Conservation (phyloP, 768 basidiomycete genomes). For the Pleurotus pulmonarius region DNA sequence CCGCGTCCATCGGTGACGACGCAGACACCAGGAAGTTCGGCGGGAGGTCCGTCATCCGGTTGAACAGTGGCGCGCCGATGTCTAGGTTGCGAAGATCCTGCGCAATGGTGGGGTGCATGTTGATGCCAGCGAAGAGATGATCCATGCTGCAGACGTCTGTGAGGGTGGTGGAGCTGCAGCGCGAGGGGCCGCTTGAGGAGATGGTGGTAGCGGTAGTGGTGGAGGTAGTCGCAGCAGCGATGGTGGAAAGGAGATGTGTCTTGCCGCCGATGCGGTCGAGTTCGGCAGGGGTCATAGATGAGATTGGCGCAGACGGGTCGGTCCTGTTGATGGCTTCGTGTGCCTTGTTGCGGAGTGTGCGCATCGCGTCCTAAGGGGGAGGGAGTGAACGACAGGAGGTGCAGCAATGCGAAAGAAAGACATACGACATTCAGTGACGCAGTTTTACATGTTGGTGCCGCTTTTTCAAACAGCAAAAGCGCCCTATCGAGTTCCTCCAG, state of each 20-base stretch:
- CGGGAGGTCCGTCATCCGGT: slow-evolving; percentile 24
- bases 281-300: slow-evolving; percentile 34
- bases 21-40: background rate
- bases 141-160: slow-evolving; percentile 3
- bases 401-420: slow-evolving; percentile 3
- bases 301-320: slow-evolving; percentile 15
- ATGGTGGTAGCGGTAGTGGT: background rate
- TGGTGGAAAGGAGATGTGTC: slow-evolving; percentile 39
- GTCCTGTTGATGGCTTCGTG: slow-evolving; percentile 33
- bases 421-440: slow-evolving; percentile 44
- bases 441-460: slow-evolving; percentile 39
- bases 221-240: slow-evolving; percentile 9
- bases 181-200: background rate
- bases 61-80: slow-evolving; percentile 19
- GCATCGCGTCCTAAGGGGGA: slow-evolving; percentile 33
- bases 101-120: slow-evolving; percentile 49
- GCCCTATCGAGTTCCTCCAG: slow-evolving; percentile 45
- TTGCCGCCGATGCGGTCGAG: slow-evolving; percentile 55
- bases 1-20: slow-evolving; percentile 5
- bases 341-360: slow-evolving; percentile 38
- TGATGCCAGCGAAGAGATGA: slow-evolving; percentile 9
- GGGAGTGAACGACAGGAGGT: background rate
- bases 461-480: slow-evolving; percentile 40
- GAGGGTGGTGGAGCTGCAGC: slow-evolving; percentile 1
- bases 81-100: slow-evolving; percentile 47